Evolutionary conservation across 2,329 filamentous ascomycete genomes (phyloP), one percentile per base, ranked within the genome.

Genomic region (Colletotrichum sp.): DNA sequence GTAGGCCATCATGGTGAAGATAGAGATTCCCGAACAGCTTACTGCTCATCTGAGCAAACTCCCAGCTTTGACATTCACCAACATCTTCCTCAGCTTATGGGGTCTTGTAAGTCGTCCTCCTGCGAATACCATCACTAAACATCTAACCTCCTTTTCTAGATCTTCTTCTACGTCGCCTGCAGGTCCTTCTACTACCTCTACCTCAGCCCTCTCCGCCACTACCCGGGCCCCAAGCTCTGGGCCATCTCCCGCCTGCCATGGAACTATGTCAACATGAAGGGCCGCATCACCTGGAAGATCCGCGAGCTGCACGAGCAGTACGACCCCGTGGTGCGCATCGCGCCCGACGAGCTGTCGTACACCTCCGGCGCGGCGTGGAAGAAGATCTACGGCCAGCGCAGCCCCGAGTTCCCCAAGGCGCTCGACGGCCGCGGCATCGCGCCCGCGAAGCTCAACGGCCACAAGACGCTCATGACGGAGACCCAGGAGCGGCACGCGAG

Each of bases 261-360:
- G 70, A 67, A 68, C 27, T 68, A 68, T 22, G 63, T 67, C 63
- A 72, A 68, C 70, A 59, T 72, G 32, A 52, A 68, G 8, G 36
- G 70, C 34, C 48, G 70, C 27, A 68, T 72, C 27, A 52, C 70
- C 15, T 72, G 70, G 70, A 52, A 39, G 8, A 39, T 70, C 27
- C 68, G 68, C 68, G 68, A 70, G 57, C 65, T 76, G n/a, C 80
- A 82, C 27, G 68, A 78, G 19, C 19, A 61, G 6, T 82, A 83
- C 65, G 81, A 80, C 6, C 77, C 79, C 27, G 81, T 88, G 1
- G 82, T 89, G 19, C 84, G 87, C 6, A 79, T 85, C 11, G 82
- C 80, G 1, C 86, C 87, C 1, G 82, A 84, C 48, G 79, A 83
- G 39, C 81, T 89, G 6, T 82, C 84, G 3, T 87, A 86, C 74